Conservation (phyloP, 2,329 filamentous ascomycete species). For the Chaetomium strumarium region DNA sequence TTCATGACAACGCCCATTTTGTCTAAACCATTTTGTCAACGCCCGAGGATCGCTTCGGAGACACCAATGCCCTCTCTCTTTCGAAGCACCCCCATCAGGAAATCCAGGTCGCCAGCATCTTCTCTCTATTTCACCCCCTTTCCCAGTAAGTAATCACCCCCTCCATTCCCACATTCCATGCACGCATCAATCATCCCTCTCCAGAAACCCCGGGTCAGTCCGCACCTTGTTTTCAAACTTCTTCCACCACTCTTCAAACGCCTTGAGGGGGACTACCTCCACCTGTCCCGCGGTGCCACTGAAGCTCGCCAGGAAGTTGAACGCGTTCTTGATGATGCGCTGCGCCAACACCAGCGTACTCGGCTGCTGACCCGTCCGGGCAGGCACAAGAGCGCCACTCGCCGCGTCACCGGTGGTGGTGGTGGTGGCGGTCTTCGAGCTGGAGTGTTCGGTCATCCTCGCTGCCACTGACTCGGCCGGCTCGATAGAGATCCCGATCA, state of each 20-base stretch:
- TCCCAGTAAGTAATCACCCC: too few species aligned
- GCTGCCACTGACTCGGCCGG: constrained; percentile 63
- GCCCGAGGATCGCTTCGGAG: too few species aligned
- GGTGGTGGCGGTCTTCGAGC: constrained; percentile 29
- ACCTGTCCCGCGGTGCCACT: constrained; percentile 57
- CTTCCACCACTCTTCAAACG: constrained; percentile 95
- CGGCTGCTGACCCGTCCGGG: constrained; percentile 35
- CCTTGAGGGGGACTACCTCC: constrained; percentile 88
- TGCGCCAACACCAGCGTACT: constrained; percentile 80
- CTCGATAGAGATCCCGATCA: constrained; percentile 80
- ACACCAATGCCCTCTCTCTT: background rate
- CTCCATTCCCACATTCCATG: background rate
- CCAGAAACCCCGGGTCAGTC: constrained; percentile 81
- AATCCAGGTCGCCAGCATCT: too few species aligned
- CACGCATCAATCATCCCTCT: constrained; percentile 43
- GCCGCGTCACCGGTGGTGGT: constrained; percentile 21
- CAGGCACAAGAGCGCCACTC: constrained; percentile 23
- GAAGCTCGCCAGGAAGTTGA: constrained; percentile 92
- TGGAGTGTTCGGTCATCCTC: constrained; percentile 57
- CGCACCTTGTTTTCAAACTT: constrained; percentile 90
- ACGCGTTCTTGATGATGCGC: constrained; percentile 92
- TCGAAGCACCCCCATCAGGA: background rate
- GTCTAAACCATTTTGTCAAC: background rate
- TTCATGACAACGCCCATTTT: background rate
- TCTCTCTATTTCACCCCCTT: background rate